Evolutionary conservation across 495 filamentous ascomycete species (phyloP), one percentile per base, ranked within the genome.

Genomic region (Usnea hakonensis): DNA sequence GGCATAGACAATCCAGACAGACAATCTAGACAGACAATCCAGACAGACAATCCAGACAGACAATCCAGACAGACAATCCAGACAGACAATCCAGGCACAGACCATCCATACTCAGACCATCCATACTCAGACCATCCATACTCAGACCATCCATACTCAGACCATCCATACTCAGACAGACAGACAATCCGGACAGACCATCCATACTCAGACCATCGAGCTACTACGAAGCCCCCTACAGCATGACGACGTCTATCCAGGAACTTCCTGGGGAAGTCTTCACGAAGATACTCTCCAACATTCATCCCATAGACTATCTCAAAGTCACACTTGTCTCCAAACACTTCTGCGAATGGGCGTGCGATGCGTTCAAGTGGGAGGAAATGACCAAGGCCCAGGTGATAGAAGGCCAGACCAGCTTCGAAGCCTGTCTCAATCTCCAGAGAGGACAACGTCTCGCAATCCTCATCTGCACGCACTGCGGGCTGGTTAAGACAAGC

Each of bases 301-400:
- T 52, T 9, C 2, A 3, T 52, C 28, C 48, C 32, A 28, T 32
- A 3, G 48, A 52, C 16, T 52, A 52, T 32, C 48, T 52, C 26
- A 52, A 52, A 52, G 26, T 52, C 48, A 52, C 30, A 28, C 48
- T 52, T n/a, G 28, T 32, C 28, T 52, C 48, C 28, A 52, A 52
- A 32, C 2, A 7, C 48, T 52, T 52, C 28, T 52, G 26, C 28
- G 6, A 7, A 2, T 32, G 48, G 48, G 14, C 48, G 30, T 52
- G 26, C 48, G 2, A 3, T 52, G 48, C 2, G 4, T 52, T 52
- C 48, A 52, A 52, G 9, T 32, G 48, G 48, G 21, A 32, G 6
- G 48, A 32, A 1, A 52, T 52, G 48, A 52, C 48, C 6, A 52
- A 32, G 48, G 6, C 0, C 14, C 26, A 52, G 28, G 48, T 52